Percentiles rank a stretch among this genome's conserved stretches.
phyloP scores from a whole-genome alignment of 306 rosid genomes.

The Sicyos baderoa region DNA sequence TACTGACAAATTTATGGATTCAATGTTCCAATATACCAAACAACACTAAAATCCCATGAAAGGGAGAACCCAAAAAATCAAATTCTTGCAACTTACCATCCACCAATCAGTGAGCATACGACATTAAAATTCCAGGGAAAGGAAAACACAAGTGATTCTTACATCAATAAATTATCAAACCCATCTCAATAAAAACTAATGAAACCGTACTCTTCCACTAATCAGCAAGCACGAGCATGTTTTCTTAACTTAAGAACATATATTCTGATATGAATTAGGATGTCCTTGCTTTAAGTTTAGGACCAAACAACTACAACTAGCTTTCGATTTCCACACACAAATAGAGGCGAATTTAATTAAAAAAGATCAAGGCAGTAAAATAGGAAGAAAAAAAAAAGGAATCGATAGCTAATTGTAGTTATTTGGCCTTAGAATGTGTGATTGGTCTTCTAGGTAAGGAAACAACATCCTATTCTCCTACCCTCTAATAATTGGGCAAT shows the following conservation, averaged over 20 bases:
- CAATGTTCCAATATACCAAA: neutral
- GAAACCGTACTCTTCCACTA: neutral
- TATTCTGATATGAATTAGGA: neutral
- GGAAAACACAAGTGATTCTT: neutral
- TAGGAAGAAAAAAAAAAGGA: neutral
- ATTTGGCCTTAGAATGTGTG: neutral
- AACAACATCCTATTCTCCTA: neutral
- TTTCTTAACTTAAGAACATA: neutral
- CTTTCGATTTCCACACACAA: neutral
- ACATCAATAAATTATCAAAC: slow-evolving; percentile 1
- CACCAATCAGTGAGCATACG: slow-evolving; percentile 29
- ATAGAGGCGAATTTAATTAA: neutral
- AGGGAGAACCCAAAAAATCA: neutral
- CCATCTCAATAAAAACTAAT: neutral
- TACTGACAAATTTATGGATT: neutral
- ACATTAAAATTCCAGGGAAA: slow-evolving; percentile 1
- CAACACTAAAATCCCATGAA: neutral
- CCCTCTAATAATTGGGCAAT: neutral
- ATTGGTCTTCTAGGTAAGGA: neutral
- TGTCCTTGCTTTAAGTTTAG: neutral
- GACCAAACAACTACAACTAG: neutral
- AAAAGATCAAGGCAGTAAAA: neutral
- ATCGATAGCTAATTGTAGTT: neutral
- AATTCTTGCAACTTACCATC: slow-evolving; percentile 3
- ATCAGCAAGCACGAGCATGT: neutral